Percentiles rank a stretch among this genome's conserved stretches.
phyloP scores from a whole-genome alignment of 2,329 filamentous ascomycete species.

The Epichloe elymi region DNA sequence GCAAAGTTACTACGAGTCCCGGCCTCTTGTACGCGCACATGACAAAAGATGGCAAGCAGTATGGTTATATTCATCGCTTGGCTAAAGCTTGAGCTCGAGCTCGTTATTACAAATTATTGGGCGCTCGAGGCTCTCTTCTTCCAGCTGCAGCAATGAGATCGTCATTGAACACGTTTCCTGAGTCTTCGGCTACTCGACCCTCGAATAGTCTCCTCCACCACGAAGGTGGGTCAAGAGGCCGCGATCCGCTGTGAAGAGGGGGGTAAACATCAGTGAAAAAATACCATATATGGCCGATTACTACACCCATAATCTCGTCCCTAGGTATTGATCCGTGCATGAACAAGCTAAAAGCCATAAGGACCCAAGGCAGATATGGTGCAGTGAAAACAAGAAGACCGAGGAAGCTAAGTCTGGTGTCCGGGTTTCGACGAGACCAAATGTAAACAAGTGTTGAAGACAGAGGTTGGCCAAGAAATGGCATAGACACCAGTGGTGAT shows the following conservation, averaged over 20 bases:
- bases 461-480: conserved; percentile 85
- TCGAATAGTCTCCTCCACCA: conserved; percentile 88
- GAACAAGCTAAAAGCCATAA: conserved; percentile 86
- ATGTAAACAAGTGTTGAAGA: conserved; percentile 94
- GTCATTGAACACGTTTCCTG: conserved; percentile 42
- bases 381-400: conserved; percentile 85
- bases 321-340: conserved; percentile 82
- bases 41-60: no score
- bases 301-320: conserved; percentile 90
- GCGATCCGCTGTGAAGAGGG: conserved; percentile 73
- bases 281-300: conserved; percentile 94
- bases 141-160: conserved; percentile 48
- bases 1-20: neutral
- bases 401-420: conserved; percentile 78
- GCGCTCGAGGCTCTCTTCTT: conserved; percentile 10
- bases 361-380: conserved; percentile 88
- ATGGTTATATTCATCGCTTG: no score
- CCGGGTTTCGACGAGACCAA: conserved; percentile 89
- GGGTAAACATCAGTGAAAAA: conserved; percentile 99
- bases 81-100: neutral
- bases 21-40: neutral
- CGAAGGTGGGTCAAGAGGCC: conserved; percentile 74
- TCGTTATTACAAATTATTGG: neutral
- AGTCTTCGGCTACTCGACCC: conserved; percentile 33
- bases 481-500: conserved; percentile 79